Conservation (phyloP, 2,329 filamentous ascomycete genomes). For the Calonectria crousiana region DNA sequence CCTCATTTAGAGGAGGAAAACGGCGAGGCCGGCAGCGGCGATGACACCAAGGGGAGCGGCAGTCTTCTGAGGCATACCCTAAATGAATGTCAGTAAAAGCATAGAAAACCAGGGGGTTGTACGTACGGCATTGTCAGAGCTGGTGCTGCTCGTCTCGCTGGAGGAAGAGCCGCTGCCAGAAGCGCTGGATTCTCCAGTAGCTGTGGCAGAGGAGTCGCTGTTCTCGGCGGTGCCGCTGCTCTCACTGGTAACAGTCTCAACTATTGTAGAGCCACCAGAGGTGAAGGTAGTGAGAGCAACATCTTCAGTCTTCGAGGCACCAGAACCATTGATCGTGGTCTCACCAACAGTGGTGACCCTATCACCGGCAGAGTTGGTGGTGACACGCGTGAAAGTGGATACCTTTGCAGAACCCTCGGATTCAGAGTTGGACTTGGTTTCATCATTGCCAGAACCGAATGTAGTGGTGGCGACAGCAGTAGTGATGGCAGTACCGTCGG, state of each 20-base stretch:
- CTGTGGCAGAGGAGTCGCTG: constrained; percentile 26
- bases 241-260: constrained; percentile 32
- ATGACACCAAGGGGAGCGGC: constrained; percentile 60
- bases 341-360: constrained; percentile 35
- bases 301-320: constrained; percentile 34
- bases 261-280: constrained; percentile 32
- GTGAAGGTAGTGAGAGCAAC: constrained; percentile 37
- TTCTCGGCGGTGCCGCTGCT: not conserved
- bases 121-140: constrained; percentile 49
- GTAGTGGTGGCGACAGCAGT: constrained; percentile 53
- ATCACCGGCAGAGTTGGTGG: constrained; percentile 39
- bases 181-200: constrained; percentile 4
- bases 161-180: constrained; percentile 13
- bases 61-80: constrained; percentile 55
- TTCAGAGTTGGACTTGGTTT: constrained; percentile 38
- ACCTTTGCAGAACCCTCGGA: constrained; percentile 31
- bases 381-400: constrained; percentile 45
- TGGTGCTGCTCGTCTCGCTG: constrained; percentile 34
- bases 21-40: constrained; percentile 63
- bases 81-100: constrained; percentile 18
- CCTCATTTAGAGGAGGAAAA: constrained; percentile 59
- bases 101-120: not conserved
- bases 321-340: constrained; percentile 30
- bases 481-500: constrained; percentile 49
- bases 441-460: constrained; percentile 32